These are phyloP conservation scores for Yamadazyma spencermartinsiae DNA, from an alignment of 1,139 yeast genomes.

Conservation along the genomic window DNA sequence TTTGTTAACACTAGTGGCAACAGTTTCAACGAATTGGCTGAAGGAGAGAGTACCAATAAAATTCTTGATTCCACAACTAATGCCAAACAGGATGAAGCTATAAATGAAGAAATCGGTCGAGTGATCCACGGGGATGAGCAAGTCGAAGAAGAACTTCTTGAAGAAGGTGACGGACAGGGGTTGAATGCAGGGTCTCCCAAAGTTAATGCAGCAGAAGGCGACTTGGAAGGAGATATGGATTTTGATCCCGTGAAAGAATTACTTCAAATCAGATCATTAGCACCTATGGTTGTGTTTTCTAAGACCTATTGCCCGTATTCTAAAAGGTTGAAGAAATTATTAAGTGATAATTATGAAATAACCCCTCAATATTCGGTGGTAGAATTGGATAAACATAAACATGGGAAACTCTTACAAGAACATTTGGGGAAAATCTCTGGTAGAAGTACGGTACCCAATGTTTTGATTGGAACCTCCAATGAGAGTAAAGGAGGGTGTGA, in stretches of 20 bases:
- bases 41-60: slow-evolving; percentile 11
- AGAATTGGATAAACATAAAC: slow-evolving; percentile 77
- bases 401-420: slow-evolving; percentile 62
- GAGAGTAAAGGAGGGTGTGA: slow-evolving; percentile 76
- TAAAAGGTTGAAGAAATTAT: slow-evolving; percentile 62
- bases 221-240: slow-evolving; percentile 9
- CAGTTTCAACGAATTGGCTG: slow-evolving; percentile 6
- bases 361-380: slow-evolving; percentile 72
- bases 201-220: slow-evolving; percentile 5
- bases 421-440: slow-evolving; percentile 59
- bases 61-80: slow-evolving; percentile 36
- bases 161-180: background rate
- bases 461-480: slow-evolving; percentile 54
- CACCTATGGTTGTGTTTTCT: slow-evolving; percentile 75
- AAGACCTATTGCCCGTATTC: slow-evolving; percentile 79
- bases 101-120: slow-evolving; percentile 39
- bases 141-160: slow-evolving; percentile 2
- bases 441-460: slow-evolving; percentile 71
- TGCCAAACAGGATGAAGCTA: slow-evolving; percentile 40
- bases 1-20: slow-evolving; percentile 17
- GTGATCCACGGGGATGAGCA: slow-evolving; percentile 16
- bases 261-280: slow-evolving; percentile 52
- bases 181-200: slow-evolving; percentile 4
- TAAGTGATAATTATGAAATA: slow-evolving; percentile 64
- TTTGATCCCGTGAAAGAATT: slow-evolving; percentile 67